A percentile compares a stretch with the other conserved stretches of the same genome.
Evolutionary conservation across 345 rosid species (phyloP).

Genomic region (Ceriops tagal): DNA sequence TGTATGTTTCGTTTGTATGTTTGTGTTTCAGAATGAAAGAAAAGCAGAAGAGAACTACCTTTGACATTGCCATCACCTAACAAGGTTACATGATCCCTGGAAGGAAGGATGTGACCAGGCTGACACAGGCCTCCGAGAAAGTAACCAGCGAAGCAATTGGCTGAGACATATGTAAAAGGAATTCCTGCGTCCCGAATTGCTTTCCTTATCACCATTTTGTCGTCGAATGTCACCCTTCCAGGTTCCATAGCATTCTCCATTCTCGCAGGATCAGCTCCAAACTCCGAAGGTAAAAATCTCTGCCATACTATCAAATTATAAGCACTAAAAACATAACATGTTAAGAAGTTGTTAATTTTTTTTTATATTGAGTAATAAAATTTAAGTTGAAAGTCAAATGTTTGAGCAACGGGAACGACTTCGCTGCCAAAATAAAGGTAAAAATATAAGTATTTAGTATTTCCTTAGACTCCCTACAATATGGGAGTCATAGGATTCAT

Average conservation of each 20-base stretch:
- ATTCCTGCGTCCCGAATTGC: slow-evolving; percentile 47
- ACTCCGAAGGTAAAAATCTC: slow-evolving; percentile 60
- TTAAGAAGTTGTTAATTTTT: no score
- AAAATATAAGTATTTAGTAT: no score
- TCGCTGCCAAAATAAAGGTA: no score
- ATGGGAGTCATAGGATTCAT: no score
- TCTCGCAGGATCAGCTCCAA: slow-evolving; percentile 48
- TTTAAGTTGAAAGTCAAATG: no score
- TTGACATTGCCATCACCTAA: slow-evolving; percentile 46
- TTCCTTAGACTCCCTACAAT: no score
- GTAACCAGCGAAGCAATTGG: slow-evolving; percentile 60
- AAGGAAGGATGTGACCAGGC: slow-evolving; percentile 47
- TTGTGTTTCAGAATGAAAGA: no score
- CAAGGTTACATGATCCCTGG: slow-evolving; percentile 38
- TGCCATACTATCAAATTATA: slow-evolving; percentile 7
- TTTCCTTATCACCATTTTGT: slow-evolving; percentile 52
- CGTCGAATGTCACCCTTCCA: slow-evolving; percentile 49
- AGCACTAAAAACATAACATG: no score
- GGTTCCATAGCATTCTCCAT: slow-evolving; percentile 56
- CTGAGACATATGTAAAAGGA: slow-evolving; percentile 46
- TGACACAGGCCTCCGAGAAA: slow-evolving; percentile 53
- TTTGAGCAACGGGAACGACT: no score
- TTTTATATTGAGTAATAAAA: no score
- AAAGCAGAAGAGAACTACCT: slow-evolving; percentile 20
- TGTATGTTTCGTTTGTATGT: no score